These are phyloP conservation scores for Fusarium sp. DNA, from an alignment of 2,329 filamentous ascomycete species.

Conservation along the genomic window DNA sequence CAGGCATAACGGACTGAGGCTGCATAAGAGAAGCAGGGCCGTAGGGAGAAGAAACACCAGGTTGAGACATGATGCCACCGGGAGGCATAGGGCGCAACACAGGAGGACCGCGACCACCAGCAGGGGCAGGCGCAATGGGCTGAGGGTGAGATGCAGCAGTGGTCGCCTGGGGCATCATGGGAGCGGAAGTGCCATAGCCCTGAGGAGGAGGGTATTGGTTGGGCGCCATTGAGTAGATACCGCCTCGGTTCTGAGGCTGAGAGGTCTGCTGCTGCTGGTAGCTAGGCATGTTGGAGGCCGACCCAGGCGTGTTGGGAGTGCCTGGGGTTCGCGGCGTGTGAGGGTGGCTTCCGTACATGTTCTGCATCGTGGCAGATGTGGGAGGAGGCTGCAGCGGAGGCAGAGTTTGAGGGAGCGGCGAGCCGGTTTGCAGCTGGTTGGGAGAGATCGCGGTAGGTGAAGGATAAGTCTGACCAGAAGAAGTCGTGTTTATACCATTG, in stretches of 20 bases:
- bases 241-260: slow-evolving; percentile 60
- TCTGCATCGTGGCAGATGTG: slow-evolving; percentile 55
- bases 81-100: slow-evolving; percentile 77
- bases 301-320: slow-evolving; percentile 71
- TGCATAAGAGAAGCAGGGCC: slow-evolving; percentile 68
- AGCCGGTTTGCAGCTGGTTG: slow-evolving; percentile 61
- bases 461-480: slow-evolving; percentile 61
- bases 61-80: slow-evolving; percentile 70
- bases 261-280: slow-evolving; percentile 65
- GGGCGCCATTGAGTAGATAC: slow-evolving; percentile 66
- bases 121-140: slow-evolving; percentile 78
- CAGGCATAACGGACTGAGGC: slow-evolving; percentile 65
- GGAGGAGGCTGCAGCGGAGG: slow-evolving; percentile 65
- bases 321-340: slow-evolving; percentile 71
- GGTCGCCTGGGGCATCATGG: slow-evolving; percentile 75
- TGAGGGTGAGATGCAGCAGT: slow-evolving; percentile 77
- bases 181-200: slow-evolving; percentile 65
- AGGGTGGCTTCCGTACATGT: slow-evolving; percentile 67
- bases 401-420: slow-evolving; percentile 64
- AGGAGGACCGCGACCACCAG: slow-evolving; percentile 66
- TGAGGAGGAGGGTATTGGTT: slow-evolving; percentile 66
- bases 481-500: slow-evolving; percentile 67
- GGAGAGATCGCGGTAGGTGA: slow-evolving; percentile 64
- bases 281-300: slow-evolving; percentile 62
- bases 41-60: slow-evolving; percentile 69